A percentile compares a stretch with the other conserved stretches of the same genome.
Evolutionary conservation across 768 basidiomycete genomes (phyloP).

Genomic region (Suillus paluster): DNA sequence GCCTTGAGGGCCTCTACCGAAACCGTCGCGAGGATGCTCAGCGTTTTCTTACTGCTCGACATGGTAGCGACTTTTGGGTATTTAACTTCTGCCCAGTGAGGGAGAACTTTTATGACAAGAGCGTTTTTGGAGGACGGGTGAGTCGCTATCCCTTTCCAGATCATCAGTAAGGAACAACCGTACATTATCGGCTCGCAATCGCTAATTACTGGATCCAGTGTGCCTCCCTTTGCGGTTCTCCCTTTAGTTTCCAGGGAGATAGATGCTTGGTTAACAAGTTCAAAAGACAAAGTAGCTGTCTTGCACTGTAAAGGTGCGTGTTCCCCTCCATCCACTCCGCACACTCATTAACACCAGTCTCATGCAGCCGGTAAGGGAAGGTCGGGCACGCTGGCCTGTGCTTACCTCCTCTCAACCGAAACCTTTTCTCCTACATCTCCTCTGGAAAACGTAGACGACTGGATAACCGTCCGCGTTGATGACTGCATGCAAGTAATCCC

Average conservation of each 20-base stretch:
- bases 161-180: conserved; percentile 66
- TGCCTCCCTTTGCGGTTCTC: conserved; percentile 78
- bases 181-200: neutral
- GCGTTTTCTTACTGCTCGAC: conserved; percentile 72
- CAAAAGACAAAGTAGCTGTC: conserved; percentile 71
- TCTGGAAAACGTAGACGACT: conserved; percentile 54
- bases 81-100: conserved; percentile 86
- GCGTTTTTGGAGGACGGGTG: conserved; percentile 72
- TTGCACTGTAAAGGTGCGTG: conserved; percentile 83
- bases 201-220: conserved; percentile 42
- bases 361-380: conserved; percentile 76
- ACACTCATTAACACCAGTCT: conserved; percentile 4
- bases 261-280: conserved; percentile 67
- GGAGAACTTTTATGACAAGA: conserved; percentile 80
- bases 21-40: conserved; percentile 79
- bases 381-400: conserved; percentile 85
- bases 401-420: conserved; percentile 72
- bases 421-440: conserved; percentile 50
- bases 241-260: conserved; percentile 78
- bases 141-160: conserved; percentile 91
- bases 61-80: conserved; percentile 81
- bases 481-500: conserved; percentile 54
- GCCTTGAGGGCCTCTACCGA: conserved; percentile 79
- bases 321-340: conserved; percentile 6
- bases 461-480: conserved; percentile 51